Evolutionary conservation across 352 stramenopile genomes (phyloP).

Genomic region (Phytophthora pistaciae): DNA sequence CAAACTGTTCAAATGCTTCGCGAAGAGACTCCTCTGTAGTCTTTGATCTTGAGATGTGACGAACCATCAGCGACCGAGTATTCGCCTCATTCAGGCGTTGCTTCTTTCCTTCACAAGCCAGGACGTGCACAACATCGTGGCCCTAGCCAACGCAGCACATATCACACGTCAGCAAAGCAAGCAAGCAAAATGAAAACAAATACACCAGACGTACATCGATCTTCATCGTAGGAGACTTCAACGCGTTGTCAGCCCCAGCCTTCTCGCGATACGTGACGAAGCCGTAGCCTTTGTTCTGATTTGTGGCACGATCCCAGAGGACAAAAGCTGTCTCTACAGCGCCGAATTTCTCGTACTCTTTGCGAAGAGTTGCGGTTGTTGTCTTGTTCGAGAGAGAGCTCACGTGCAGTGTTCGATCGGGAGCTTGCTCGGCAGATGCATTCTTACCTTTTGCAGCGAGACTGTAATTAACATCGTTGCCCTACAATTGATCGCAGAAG

Average conservation of each 20-base stretch:
- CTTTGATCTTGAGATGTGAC: not conserved
- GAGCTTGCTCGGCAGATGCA: too few species aligned
- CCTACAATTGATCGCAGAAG: not conserved
- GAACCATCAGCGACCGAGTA: not conserved
- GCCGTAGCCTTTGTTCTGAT: slow-evolving; percentile 75
- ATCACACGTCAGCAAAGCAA: not conserved
- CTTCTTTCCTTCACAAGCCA: not conserved
- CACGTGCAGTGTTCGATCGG: too few species aligned
- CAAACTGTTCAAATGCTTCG: not conserved
- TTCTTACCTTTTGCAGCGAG: not conserved
- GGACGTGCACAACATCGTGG: not conserved
- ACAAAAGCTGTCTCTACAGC: slow-evolving; percentile 63
- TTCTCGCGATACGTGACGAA: slow-evolving; percentile 72
- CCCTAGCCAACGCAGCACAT: not conserved
- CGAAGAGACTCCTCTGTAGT: not conserved
- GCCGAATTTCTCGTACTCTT: slow-evolving; percentile 75
- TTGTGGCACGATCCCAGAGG: slow-evolving; percentile 58
- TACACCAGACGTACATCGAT: slow-evolving; percentile 62
- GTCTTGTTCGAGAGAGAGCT: slow-evolving; percentile 58
- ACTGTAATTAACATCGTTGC: not conserved
- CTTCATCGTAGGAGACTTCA: slow-evolving; percentile 67
- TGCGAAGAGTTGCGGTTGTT: slow-evolving; percentile 55
- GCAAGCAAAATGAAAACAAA: not conserved
- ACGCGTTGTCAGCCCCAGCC: slow-evolving; percentile 44
- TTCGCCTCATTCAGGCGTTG: not conserved